Conservation (phyloP, 148 eudicot species). For the Fagopyrum esculentum region DNA sequence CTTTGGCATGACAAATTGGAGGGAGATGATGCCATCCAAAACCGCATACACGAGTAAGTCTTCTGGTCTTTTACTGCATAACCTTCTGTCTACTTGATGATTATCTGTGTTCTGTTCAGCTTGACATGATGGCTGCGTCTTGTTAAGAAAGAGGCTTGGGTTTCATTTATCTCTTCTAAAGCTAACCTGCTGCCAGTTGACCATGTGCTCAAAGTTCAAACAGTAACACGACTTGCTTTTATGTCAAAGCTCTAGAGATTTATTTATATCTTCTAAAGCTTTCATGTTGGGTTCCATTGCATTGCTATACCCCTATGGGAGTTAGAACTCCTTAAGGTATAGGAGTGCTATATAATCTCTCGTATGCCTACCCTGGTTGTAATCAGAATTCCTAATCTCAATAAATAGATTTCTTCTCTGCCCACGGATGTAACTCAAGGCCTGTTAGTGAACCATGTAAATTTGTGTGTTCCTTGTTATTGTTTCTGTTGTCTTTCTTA, state of each 20-base stretch:
- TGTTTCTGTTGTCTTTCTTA: too few species aligned
- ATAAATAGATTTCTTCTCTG: too few species aligned
- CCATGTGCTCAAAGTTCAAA: background rate
- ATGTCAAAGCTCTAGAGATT: background rate
- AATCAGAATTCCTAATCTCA: too few species aligned
- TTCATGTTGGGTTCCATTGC: background rate
- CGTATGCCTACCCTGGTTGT: too few species aligned
- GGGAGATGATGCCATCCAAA: conserved; percentile 88
- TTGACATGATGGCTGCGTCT: background rate
- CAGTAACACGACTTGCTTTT: background rate
- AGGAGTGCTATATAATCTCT: background rate
- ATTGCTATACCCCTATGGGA: background rate
- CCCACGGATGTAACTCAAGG: too few species aligned
- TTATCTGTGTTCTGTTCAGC: background rate
- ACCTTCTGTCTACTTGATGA: background rate
- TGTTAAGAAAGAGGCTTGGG: background rate
- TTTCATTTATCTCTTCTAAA: background rate
- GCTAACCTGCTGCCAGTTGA: background rate
- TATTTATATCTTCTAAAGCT: background rate
- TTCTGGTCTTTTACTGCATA: conserved; percentile 5
- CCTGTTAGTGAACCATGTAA: too few species aligned
- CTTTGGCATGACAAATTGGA: conserved; percentile 95
- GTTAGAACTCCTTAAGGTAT: background rate
- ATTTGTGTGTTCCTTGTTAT: too few species aligned
- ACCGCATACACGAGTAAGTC: conserved; percentile 92